A percentile compares a stretch with the other conserved stretches of the same genome.
phyloP scores from a whole-genome alignment of 148 eudicot species.

The Amaranthus palmeri region DNA sequence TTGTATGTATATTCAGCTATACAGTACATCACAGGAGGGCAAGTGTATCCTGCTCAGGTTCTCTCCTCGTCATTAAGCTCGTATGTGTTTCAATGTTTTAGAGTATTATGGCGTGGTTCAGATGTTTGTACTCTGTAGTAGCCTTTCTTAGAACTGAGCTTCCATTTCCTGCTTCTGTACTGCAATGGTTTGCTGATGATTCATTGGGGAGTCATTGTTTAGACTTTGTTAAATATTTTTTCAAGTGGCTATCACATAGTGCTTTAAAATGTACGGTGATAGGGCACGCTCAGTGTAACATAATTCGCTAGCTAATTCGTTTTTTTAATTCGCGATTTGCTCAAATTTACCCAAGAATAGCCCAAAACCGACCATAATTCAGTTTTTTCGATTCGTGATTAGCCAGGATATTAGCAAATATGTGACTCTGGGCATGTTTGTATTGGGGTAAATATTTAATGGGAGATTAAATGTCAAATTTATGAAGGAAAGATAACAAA shows the following conservation, averaged over 20 bases:
- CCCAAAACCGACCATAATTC: too few relatives aligned
- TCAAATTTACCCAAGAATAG: too few relatives aligned
- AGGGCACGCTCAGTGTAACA: too few relatives aligned
- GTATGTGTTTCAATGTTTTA: background rate
- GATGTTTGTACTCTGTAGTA: background rate
- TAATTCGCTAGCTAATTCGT: too few relatives aligned
- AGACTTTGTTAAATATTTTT: background rate
- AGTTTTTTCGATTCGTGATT: too few relatives aligned
- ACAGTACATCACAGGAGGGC: constrained; percentile 76
- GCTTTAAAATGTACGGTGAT: too few relatives aligned
- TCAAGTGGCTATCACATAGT: background rate
- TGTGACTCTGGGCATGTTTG: too few relatives aligned
- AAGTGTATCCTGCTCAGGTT: constrained; percentile 84
- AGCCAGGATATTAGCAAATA: too few relatives aligned
- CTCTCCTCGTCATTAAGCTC: background rate
- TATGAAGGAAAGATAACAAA: too few relatives aligned
- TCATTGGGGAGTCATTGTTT: background rate
- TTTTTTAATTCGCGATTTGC: too few relatives aligned
- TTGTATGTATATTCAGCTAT: constrained; percentile 80
- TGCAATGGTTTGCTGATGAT: background rate
- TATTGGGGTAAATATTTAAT: too few relatives aligned
- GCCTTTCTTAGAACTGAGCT: background rate
- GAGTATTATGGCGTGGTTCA: background rate
- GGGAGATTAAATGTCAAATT: too few relatives aligned
- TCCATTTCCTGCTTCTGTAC: background rate